These are phyloP conservation scores for Saitozyma podzolica DNA, from an alignment of 768 basidiomycete species.

Conservation along the genomic window DNA sequence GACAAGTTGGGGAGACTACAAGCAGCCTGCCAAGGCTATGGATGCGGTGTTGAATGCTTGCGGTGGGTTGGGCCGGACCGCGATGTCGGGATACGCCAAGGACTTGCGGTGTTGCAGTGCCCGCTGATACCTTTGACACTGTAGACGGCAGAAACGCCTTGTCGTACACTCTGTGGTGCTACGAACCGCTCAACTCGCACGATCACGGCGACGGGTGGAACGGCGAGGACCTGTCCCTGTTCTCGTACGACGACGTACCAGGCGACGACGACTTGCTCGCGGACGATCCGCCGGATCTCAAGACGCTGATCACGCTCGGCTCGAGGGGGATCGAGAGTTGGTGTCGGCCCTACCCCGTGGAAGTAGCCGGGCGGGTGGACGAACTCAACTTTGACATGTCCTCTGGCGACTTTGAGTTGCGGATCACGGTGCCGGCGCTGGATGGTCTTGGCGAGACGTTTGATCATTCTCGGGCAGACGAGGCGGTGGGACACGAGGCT, in stretches of 20 bases:
- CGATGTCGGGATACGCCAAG: constrained; percentile 16
- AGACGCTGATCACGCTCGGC: constrained; percentile 55
- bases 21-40: constrained; percentile 41
- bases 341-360: constrained; percentile 77
- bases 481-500: constrained; percentile 15
- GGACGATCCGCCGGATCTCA: constrained; percentile 24
- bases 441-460: background rate
- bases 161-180: constrained; percentile 86
- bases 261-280: constrained; percentile 30
- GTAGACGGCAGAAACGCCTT: constrained; percentile 74
- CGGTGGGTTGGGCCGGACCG: constrained; percentile 60
- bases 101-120: constrained; percentile 45
- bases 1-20: constrained; percentile 28
- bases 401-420: constrained; percentile 69
- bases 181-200: constrained; percentile 67
- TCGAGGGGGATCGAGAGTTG: constrained; percentile 82
- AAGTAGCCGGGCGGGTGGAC: constrained; percentile 68
- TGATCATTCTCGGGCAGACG: background rate
- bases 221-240: constrained; percentile 48
- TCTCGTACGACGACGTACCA: constrained; percentile 39
- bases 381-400: constrained; percentile 74
- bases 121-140: constrained; percentile 56
- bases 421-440: constrained; percentile 57
- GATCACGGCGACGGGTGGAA: constrained; percentile 87
- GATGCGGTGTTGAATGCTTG: constrained; percentile 33